Evolutionary conservation across 306 rosid species (phyloP), one percentile per base, ranked within the genome.

Genomic region (Mimosa bimucronata): DNA sequence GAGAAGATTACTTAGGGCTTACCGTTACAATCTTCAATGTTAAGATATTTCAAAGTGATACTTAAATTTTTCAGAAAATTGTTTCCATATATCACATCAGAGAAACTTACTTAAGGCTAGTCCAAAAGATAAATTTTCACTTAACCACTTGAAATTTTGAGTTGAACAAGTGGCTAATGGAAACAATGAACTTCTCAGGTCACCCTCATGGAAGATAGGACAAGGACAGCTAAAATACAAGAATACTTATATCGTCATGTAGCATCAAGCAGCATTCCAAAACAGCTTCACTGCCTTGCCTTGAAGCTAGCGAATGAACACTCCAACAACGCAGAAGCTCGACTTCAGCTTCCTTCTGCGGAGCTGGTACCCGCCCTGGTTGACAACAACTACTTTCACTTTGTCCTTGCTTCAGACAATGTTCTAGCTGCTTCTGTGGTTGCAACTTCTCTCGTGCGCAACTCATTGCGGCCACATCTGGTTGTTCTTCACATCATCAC

Each of bases 221-320:
- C 99, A 29, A 85, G 99, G 71, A 87, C 86, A 61, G 99, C 99
- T 25, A 96, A 96, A 90, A 93, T 96, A 81, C 98, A 91, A 84
- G 99, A 96, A 66, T 96, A 96, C 79, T 86, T 96, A 41, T 96
- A 96, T 81, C 88, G 99, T 31, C 99, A 96, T 79, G 91, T 96
- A 86, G 99, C 98, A 69, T 96, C 99, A 44, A 96, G 97, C 87
- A 93, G 99, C 91, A 96, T 96, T 86, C 99, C 99, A 0, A 96
- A 96, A 77, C 98, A 96, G 90, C 97, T 96, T 76, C 98, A 96
- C 48, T 96, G 99, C 86, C 97, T 96, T 69, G 90, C 88, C 79
- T 85, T 93, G 75, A 84, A 88, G 84, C 87, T 96, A 42, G 99
- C 99, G 72, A 91, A 86, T 61, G 99, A 96, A 80, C 98, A 96